Evolutionary conservation across 805 yeast genomes (phyloP), one percentile per base, ranked within the genome.

Genomic region (Dipodascopsis uninucleata): DNA sequence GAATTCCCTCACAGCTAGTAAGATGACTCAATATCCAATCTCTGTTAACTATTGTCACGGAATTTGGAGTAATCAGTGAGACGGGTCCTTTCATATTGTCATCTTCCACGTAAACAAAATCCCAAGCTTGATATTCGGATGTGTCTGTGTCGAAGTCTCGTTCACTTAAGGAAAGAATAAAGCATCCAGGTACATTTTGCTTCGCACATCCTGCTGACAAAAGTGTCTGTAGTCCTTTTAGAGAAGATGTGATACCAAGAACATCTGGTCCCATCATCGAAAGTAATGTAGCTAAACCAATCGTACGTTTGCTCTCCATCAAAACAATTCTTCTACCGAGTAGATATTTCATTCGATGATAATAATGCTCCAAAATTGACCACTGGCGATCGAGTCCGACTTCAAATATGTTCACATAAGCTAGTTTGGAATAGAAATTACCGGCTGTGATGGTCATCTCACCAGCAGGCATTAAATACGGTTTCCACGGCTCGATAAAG

Each of bases 401-500:
- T 28, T n/a, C 28, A 28, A 10, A n/a, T n/a, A 6, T 34, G 28
- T 12, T 31, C 21, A 7, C 34, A n/a, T n/a, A n/a, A n/a, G n/a
- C n/a, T n/a, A n/a, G n/a, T n/a, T n/a, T n/a, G n/a, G n/a, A n/a
- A n/a, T n/a, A n/a, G n/a, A n/a, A n/a, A n/a, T n/a, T n/a, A n/a
- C 12, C 7, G 34, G 9, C 34, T 31, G 34, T 31, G 9, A 12
- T 31, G 16, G 34, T 31, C 18, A 12, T 31, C 12, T 18, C 18
- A 7, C 29, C 10, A n/a, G 29, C 43, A 20, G 44, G 33, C 31
- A 39, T 12, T 20, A 39, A 36, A 20, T 28, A 39, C 28, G 39
- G 43, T 31, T 31, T 23, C 58, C 56, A 52, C 22, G 38, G 39
- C 26, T 28, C 26, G 24, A 55, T 14, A 36, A 23, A 16, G 12